These are phyloP conservation scores for Lipomyces yarrowii DNA, from an alignment of 1,139 yeast species.

Conservation along the genomic window DNA sequence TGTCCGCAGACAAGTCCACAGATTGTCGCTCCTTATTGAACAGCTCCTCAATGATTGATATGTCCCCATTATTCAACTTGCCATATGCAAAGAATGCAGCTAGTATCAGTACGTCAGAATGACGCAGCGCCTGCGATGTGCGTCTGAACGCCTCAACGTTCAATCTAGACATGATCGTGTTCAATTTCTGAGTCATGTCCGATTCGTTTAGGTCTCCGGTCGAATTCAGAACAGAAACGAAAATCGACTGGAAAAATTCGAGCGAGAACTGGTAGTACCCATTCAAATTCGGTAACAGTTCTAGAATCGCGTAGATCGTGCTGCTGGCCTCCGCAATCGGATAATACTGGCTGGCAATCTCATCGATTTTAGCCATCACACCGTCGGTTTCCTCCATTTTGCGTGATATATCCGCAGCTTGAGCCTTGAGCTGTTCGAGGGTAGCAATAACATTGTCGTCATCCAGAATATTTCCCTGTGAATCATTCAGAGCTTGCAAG, in stretches of 20 bases:
- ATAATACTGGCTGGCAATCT: slow-evolving; percentile 51
- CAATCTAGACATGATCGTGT: slow-evolving; percentile 36
- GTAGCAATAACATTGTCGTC: slow-evolving; percentile 62
- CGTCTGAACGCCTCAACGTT: slow-evolving; percentile 53
- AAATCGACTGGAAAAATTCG: slow-evolving; percentile 50
- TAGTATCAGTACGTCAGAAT: slow-evolving; percentile 52
- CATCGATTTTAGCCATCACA: slow-evolving; percentile 58
- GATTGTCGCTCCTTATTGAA: slow-evolving; percentile 20
- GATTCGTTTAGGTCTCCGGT: slow-evolving; percentile 17
- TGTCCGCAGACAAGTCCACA: slow-evolving; percentile 14
- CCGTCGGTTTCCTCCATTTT: slow-evolving; percentile 59
- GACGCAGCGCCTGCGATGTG: slow-evolving; percentile 55
- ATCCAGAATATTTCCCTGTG: slow-evolving; percentile 68
- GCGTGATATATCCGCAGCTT: slow-evolving; percentile 56
- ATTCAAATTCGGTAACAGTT: slow-evolving; percentile 49
- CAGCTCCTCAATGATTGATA: slow-evolving; percentile 20
- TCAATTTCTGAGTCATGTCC: slow-evolving; percentile 34
- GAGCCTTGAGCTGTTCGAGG: slow-evolving; percentile 65
- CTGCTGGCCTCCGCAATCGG: slow-evolving; percentile 62
- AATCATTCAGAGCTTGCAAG: slow-evolving; percentile 58
- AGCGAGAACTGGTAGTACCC: slow-evolving; percentile 63
- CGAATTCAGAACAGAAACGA: slow-evolving; percentile 47
- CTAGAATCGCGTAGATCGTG: slow-evolving; percentile 52
- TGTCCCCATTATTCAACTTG: slow-evolving; percentile 28
- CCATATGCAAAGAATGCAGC: slow-evolving; percentile 47